Evolutionary conservation across 2,329 filamentous ascomycete species (phyloP).

Genomic region (Calonectria leucothoes): DNA sequence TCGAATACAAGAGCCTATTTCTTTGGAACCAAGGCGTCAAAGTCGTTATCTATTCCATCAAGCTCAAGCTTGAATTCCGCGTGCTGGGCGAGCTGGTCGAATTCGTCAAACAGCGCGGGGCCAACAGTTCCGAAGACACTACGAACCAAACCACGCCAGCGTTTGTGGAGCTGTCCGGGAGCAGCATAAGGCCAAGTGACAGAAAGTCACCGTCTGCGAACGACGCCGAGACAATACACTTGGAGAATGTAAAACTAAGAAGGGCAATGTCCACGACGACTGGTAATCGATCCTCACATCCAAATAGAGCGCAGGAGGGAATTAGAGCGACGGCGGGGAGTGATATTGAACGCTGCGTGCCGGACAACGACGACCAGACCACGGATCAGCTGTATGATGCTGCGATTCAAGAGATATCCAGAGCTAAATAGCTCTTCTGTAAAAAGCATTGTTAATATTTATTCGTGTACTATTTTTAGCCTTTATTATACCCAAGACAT

Average conservation of each 20-base stretch:
- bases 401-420: background rate
- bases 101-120: constrained; percentile 42
- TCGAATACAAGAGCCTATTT: constrained; percentile 26
- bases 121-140: background rate
- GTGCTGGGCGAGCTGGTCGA: constrained; percentile 50
- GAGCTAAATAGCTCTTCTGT: background rate
- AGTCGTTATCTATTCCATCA: constrained; percentile 34
- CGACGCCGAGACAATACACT: background rate
- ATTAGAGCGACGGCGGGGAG: background rate
- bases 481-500: background rate
- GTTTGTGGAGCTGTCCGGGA: background rate
- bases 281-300: background rate
- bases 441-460: constrained; percentile 45
- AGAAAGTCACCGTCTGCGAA: background rate
- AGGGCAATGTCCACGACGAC: background rate
- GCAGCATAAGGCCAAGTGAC: background rate
- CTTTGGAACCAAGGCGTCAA: constrained; percentile 22
- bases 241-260: background rate
- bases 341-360: background rate
- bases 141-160: background rate
- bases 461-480: background rate
- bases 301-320: too few species aligned
- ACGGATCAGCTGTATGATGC: background rate
- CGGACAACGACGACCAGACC: background rate
- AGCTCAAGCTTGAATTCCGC: constrained; percentile 51